phyloP scores from a whole-genome alignment of 768 basidiomycete species.

The Tubosaeta sp. region DNA sequence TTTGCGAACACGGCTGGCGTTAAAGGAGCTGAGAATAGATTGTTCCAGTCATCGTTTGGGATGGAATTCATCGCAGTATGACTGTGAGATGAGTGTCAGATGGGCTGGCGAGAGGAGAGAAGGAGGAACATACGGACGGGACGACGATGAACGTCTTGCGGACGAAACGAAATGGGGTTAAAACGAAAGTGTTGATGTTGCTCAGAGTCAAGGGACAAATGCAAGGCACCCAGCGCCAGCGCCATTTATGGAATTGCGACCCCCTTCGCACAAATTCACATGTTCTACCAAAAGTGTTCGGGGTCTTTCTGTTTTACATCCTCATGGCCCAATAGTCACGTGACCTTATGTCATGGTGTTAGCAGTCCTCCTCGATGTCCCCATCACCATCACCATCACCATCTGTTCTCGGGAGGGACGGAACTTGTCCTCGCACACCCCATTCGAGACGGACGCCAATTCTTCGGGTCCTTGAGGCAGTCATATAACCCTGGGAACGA shows the following conservation, averaged over 20 bases:
- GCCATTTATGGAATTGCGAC: conserved; percentile 8
- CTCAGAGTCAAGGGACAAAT: conserved; percentile 13
- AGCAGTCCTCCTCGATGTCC: background rate
- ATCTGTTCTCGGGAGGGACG: background rate
- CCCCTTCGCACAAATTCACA: conserved; percentile 24
- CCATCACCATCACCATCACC: background rate
- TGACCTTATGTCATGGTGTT: background rate
- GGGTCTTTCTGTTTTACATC: conserved; percentile 17
- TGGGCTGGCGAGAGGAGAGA: conserved; percentile 21
- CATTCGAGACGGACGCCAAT: background rate
- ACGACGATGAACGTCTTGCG: background rate
- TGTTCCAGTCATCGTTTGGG: conserved; percentile 45
- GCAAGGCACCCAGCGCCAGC: conserved; percentile 9
- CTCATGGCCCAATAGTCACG: conserved; percentile 13
- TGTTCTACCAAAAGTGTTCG: conserved; percentile 11
- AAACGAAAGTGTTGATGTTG: conserved; percentile 4
- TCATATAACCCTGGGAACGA: conserved; percentile 10
- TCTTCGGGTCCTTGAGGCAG: background rate
- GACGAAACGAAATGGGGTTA: background rate
- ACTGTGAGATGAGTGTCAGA: conserved; percentile 12
- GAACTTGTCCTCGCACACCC: too few relatives aligned
- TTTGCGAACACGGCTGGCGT: conserved; percentile 58
- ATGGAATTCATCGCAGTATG: conserved; percentile 22
- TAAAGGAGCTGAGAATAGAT: conserved; percentile 58
- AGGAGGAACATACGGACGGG: background rate